Conservation (phyloP, 768 basidiomycete species). For the Serendipita vermifera region DNA sequence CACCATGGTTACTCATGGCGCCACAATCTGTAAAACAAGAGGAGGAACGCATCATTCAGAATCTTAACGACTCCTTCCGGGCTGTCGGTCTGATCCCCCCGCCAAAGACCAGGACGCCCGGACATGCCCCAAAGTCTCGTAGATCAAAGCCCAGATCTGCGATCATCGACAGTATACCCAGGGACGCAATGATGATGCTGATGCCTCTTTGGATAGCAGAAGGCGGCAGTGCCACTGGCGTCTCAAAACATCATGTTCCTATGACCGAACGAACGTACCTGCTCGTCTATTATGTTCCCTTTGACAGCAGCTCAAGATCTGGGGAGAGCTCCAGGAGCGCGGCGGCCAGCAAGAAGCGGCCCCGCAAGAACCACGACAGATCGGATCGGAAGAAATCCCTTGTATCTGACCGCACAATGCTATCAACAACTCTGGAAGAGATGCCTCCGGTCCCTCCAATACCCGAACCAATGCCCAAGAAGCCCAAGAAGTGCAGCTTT, state of each 20-base stretch:
- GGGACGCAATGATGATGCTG: slow-evolving; percentile 68
- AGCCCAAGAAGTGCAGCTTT: slow-evolving; percentile 49
- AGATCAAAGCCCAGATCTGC: slow-evolving; percentile 12
- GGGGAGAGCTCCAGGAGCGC: slow-evolving; percentile 6
- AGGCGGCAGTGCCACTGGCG: slow-evolving; percentile 35
- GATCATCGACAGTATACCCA: slow-evolving; percentile 47
- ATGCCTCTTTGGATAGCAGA: slow-evolving; percentile 70
- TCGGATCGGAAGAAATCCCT: slow-evolving; percentile 16
- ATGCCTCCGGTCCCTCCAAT: slow-evolving; percentile 18
- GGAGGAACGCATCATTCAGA: slow-evolving; percentile 52
- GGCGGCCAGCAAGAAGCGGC: slow-evolving; percentile 18
- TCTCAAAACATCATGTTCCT: slow-evolving; percentile 24
- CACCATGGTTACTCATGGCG: slow-evolving; percentile 54
- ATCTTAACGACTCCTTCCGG: slow-evolving; percentile 62
- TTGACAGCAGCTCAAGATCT: slow-evolving; percentile 20
- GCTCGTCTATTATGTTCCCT: slow-evolving; percentile 67
- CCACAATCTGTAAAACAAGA: slow-evolving; percentile 55
- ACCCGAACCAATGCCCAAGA: slow-evolving; percentile 29
- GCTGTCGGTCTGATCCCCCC: slow-evolving; percentile 67
- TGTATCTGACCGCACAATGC: slow-evolving; percentile 18
- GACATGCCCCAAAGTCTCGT: not conserved
- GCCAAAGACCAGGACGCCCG: slow-evolving; percentile 19
- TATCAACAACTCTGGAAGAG: slow-evolving; percentile 17
- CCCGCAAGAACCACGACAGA: slow-evolving; percentile 33
- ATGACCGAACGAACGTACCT: slow-evolving; percentile 52